Evolutionary conservation across 2,329 filamentous ascomycete species (phyloP).

Genomic region (Septoria linicola): DNA sequence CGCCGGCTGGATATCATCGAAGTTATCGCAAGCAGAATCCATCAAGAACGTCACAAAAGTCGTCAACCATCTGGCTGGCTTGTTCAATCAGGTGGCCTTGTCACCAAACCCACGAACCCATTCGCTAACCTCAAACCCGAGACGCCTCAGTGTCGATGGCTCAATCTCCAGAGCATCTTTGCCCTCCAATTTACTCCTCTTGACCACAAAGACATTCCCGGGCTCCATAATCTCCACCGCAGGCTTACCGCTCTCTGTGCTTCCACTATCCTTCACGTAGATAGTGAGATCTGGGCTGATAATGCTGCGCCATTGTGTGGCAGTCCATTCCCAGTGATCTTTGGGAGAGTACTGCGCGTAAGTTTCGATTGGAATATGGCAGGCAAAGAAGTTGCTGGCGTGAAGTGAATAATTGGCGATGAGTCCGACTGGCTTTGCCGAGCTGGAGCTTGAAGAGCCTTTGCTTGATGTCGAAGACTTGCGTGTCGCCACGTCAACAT

Average conservation of each 20-base stretch:
- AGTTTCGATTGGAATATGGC: conserved; percentile 62
- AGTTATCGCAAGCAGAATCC: background rate
- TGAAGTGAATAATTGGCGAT: conserved; percentile 78
- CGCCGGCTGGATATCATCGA: too few species aligned
- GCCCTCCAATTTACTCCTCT: conserved; percentile 40
- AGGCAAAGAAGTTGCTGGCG: conserved; percentile 72
- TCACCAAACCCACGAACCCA: conserved; percentile 56
- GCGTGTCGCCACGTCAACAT: conserved; percentile 10
- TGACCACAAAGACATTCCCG: conserved; percentile 42
- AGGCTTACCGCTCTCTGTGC: conserved; percentile 27
- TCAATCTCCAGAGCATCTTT: conserved; percentile 37
- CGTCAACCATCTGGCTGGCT: background rate
- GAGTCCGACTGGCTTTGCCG: conserved; percentile 66
- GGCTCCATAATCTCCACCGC: conserved; percentile 45
- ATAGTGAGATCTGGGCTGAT: conserved; percentile 78
- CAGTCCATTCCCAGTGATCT: conserved; percentile 99
- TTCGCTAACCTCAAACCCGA: conserved; percentile 86
- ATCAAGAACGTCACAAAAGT: background rate
- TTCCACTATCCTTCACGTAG: conserved; percentile 54
- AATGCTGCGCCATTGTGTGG: conserved; percentile 85
- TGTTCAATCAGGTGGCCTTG: conserved; percentile 12
- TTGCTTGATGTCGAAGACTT: conserved; percentile 15
- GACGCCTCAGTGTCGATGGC: conserved; percentile 61
- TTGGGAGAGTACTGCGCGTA: conserved; percentile 72
- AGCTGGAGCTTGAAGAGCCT: conserved; percentile 15